Conservation (phyloP, 352 stramenopile species). For the Phytophthora pistaciae region DNA sequence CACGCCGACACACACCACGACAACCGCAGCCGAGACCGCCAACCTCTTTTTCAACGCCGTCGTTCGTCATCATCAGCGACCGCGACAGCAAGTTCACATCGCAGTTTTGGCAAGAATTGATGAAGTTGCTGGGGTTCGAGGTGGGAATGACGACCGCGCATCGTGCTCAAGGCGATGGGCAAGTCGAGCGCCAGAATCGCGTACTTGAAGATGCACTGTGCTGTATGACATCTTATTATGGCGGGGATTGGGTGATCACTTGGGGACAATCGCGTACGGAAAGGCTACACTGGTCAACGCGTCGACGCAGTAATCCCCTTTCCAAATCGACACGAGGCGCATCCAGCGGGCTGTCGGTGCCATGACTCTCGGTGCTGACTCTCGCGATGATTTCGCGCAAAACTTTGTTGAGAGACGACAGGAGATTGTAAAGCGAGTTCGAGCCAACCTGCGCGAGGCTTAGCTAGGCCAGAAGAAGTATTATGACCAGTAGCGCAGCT, state of each 20-base stretch:
- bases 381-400: not conserved
- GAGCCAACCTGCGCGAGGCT: not conserved
- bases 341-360: no score
- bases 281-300: conserved; percentile 6
- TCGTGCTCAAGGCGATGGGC: not conserved
- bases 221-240: conserved; percentile 6
- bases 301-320: conserved; percentile 6
- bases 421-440: not conserved
- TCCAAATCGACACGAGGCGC: conserved; percentile 14
- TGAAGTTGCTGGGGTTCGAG: not conserved
- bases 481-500: not conserved
- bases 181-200: not conserved
- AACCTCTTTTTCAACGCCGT: not conserved
- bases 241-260: not conserved
- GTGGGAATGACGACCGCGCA: not conserved
- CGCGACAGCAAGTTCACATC: not conserved
- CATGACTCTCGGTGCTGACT: no score
- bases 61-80: not conserved
- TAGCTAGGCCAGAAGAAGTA: not conserved
- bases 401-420: not conserved
- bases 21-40: not conserved
- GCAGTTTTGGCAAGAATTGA: not conserved
- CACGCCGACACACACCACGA: not conserved
- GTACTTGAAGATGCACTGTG: conserved; percentile 12
- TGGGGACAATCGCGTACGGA: not conserved